A percentile compares a stretch with the other conserved stretches of the same genome.
These are phyloP conservation scores for Rhododendron williamsianum DNA, from an alignment of 148 eudicot species.

Conservation along the genomic window DNA sequence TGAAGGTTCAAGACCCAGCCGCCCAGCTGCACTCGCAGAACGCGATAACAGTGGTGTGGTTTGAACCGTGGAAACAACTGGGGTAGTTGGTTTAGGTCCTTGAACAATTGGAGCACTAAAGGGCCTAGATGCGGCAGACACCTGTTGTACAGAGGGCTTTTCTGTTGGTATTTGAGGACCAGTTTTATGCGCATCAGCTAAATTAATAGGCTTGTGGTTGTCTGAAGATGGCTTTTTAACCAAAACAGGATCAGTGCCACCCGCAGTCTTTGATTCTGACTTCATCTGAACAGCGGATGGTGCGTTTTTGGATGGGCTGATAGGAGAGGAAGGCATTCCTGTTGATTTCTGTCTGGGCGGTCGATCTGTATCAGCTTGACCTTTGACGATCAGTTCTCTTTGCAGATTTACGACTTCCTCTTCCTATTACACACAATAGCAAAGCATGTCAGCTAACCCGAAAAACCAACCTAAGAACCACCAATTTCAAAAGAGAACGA, in stretches of 20 bases:
- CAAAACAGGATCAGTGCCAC: conserved; percentile 24
- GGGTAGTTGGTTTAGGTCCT: conserved; percentile 35
- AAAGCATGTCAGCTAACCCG: not conserved
- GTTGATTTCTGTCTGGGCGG: conserved; percentile 29
- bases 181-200: conserved; percentile 29
- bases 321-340: conserved; percentile 23
- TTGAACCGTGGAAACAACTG: conserved; percentile 47
- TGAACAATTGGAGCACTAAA: conserved; percentile 74
- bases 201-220: conserved; percentile 22
- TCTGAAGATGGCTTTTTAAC: conserved; percentile 34
- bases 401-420: conserved; percentile 39
- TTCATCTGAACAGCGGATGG: conserved; percentile 21
- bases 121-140: conserved; percentile 60
- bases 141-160: conserved; percentile 30
- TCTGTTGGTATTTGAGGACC: conserved; percentile 34
- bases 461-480: not conserved
- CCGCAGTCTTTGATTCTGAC: conserved; percentile 24
- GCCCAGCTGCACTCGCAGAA: conserved; percentile 72
- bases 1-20: conserved; percentile 63
- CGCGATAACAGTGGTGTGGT: conserved; percentile 47
- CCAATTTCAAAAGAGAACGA: not conserved
- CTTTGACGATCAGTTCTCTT: conserved; percentile 38
- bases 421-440: conserved; percentile 33
- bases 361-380: conserved; percentile 24
- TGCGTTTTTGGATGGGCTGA: conserved; percentile 41